Percentiles rank a stretch among this genome's conserved stretches.
Conservation (phyloP, 2,329 filamentous ascomycete species). For the Sporothrix dimorphospora region DNA sequence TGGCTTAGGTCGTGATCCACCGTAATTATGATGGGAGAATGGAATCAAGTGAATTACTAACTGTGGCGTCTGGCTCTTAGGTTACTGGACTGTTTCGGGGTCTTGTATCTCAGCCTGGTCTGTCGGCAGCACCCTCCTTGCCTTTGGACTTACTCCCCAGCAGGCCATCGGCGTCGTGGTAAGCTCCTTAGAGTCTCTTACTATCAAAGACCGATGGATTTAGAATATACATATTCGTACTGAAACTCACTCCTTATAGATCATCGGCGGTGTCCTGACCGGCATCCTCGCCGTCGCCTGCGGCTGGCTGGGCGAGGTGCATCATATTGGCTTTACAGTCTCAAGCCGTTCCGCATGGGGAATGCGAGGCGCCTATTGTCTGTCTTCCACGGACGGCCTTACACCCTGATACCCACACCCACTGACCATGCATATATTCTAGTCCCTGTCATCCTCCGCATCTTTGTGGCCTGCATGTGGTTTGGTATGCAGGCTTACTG, state of each 20-base stretch:
- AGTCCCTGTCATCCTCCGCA: slow-evolving; percentile 38
- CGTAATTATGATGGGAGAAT: too few species aligned
- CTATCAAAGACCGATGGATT: too few species aligned
- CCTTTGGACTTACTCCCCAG: slow-evolving; percentile 30
- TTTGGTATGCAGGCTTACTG: slow-evolving; percentile 39
- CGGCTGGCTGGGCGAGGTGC: slow-evolving; percentile 38
- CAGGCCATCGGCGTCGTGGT: slow-evolving; percentile 35
- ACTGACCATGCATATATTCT: not conserved
- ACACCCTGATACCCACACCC: too few species aligned
- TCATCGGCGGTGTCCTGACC: slow-evolving; percentile 41
- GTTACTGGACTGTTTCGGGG: slow-evolving; percentile 29
- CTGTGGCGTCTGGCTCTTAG: not conserved
- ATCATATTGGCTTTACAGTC: slow-evolving; percentile 50
- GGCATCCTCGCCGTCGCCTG: slow-evolving; percentile 39
- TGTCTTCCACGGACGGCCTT: too few species aligned
- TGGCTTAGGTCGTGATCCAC: too few species aligned
- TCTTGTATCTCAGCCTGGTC: slow-evolving; percentile 33
- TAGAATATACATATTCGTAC: not conserved
- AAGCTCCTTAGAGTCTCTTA: slow-evolving; percentile 39
- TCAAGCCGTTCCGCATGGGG: slow-evolving; percentile 47
- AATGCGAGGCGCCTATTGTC: slow-evolving; percentile 47
- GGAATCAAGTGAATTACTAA: not conserved
- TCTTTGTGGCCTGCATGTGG: slow-evolving; percentile 45
- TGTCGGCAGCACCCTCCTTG: slow-evolving; percentile 29
- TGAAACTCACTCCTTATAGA: slow-evolving; percentile 31